Evolutionary conservation across 352 stramenopile genomes (phyloP).

Genomic region (Lagenidium giganteum): DNA sequence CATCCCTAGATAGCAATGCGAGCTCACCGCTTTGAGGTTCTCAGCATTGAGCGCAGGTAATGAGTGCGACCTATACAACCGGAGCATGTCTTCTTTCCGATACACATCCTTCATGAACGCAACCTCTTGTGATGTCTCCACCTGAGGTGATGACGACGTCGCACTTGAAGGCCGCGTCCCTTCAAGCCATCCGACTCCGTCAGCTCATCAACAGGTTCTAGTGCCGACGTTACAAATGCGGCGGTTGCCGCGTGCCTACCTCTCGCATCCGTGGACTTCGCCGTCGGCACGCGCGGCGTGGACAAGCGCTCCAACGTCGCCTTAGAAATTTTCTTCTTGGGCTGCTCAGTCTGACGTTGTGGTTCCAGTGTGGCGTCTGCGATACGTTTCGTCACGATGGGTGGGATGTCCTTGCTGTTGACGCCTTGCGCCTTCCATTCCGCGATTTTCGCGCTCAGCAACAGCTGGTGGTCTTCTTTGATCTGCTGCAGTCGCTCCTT

Average conservation of each 20-base stretch:
- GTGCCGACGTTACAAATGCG: no score
- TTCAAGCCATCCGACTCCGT: not conserved
- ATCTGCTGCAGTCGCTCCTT: slow-evolving; percentile 51
- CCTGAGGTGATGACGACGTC: slow-evolving; percentile 5
- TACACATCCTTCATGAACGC: slow-evolving; percentile 49
- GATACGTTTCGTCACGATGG: no score
- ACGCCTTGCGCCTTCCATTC: slow-evolving; percentile 44
- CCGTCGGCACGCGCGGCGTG: slow-evolving; percentile 16
- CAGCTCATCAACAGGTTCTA: no score
- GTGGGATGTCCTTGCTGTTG: no score
- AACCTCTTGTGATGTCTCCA: slow-evolving; percentile 35
- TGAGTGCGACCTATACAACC: slow-evolving; percentile 20
- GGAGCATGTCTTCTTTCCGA: slow-evolving; percentile 30
- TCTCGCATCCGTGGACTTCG: slow-evolving; percentile 13
- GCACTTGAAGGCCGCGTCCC: no score
- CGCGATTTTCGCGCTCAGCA: slow-evolving; percentile 40
- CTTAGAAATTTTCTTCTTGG: slow-evolving; percentile 38
- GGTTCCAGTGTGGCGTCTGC: not conserved
- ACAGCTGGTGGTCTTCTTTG: slow-evolving; percentile 47
- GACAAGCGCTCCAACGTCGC: slow-evolving; percentile 40
- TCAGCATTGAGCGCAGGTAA: slow-evolving; percentile 13
- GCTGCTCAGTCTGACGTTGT: not conserved
- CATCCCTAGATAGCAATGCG: no score
- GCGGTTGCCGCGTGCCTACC: no score
- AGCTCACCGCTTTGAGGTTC: slow-evolving; percentile 30